These are phyloP conservation scores for Lippia alba DNA, from an alignment of 305 asterid species.

Conservation along the genomic window DNA sequence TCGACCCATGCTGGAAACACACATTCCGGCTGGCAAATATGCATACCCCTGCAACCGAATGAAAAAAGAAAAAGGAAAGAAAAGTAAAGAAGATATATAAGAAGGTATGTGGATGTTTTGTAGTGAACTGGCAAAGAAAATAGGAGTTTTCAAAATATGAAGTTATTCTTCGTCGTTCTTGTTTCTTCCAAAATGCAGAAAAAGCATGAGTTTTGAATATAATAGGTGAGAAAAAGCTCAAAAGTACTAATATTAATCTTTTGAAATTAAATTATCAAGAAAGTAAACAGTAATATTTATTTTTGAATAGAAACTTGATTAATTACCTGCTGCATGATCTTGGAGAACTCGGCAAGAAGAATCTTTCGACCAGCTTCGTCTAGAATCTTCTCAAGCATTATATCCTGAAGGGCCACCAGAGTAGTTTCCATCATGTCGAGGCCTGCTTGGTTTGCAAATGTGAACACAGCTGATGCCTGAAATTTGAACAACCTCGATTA, in stretches of 20 bases:
- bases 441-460: slow-evolving; percentile 84
- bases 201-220: too few relatives aligned
- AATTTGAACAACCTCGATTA: not conserved
- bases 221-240: not conserved
- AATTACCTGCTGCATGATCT: slow-evolving; percentile 81
- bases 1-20: slow-evolving; percentile 80
- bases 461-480: slow-evolving; percentile 81
- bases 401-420: slow-evolving; percentile 78
- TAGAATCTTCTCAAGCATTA: slow-evolving; percentile 75
- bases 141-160: too few relatives aligned
- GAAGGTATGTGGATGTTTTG: too few relatives aligned
- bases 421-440: slow-evolving; percentile 88
- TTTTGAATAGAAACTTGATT: too few relatives aligned
- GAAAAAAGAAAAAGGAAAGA: not conserved
- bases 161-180: too few relatives aligned
- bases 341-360: slow-evolving; percentile 71
- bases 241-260: not conserved
- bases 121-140: too few relatives aligned
- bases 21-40: slow-evolving; percentile 66
- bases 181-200: too few relatives aligned
- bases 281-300: too few relatives aligned
- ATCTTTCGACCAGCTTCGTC: slow-evolving; percentile 75
- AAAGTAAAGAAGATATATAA: too few relatives aligned
- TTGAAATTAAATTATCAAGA: too few relatives aligned
- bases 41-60: slow-evolving; percentile 58